A percentile compares a stretch with the other conserved stretches of the same genome.
These are phyloP conservation scores for Fusarium lyarnte DNA, from an alignment of 2,329 filamentous ascomycete species.

Conservation along the genomic window DNA sequence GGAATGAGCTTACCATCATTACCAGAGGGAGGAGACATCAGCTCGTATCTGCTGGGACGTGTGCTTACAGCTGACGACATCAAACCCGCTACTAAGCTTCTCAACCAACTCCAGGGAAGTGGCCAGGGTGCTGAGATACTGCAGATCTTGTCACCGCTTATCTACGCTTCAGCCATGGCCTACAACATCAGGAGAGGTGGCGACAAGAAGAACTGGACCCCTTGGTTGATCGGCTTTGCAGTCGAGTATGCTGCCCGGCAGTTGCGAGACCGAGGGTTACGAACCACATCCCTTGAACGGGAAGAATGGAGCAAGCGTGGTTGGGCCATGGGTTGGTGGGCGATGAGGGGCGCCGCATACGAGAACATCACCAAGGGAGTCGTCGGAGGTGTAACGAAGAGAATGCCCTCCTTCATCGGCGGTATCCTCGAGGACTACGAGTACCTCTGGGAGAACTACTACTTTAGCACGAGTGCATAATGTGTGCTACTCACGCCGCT, in stretches of 20 bases:
- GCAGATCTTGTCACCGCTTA: conserved; percentile 87
- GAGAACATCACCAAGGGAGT: conserved; percentile 86
- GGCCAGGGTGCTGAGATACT: conserved; percentile 86
- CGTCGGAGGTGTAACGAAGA: conserved; percentile 76
- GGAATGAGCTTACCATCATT: conserved; percentile 85
- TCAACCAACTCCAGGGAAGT: conserved; percentile 81
- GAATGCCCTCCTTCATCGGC: conserved; percentile 81
- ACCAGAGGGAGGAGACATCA: conserved; percentile 83
- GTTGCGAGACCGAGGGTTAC: conserved; percentile 76
- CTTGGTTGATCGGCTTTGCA: conserved; percentile 87
- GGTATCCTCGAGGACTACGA: conserved; percentile 95
- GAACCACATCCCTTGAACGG: conserved; percentile 86
- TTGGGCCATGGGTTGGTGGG: conserved; percentile 95
- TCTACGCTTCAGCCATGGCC: conserved; percentile 86
- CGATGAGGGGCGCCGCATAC: conserved; percentile 96
- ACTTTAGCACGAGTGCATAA: conserved; percentile 74
- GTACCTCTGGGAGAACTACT: conserved; percentile 98
- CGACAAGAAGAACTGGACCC: conserved; percentile 84
- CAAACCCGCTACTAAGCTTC: conserved; percentile 85
- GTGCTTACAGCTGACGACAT: conserved; percentile 97
- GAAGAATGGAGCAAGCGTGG: conserved; percentile 90
- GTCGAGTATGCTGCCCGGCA: conserved; percentile 92
- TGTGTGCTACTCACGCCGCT: not conserved
- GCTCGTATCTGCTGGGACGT: conserved; percentile 85
- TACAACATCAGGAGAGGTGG: conserved; percentile 58